A percentile compares a stretch with the other conserved stretches of the same genome.
phyloP scores from a whole-genome alignment of 257 asterid genomes.

The Buddleja alternifolia region DNA sequence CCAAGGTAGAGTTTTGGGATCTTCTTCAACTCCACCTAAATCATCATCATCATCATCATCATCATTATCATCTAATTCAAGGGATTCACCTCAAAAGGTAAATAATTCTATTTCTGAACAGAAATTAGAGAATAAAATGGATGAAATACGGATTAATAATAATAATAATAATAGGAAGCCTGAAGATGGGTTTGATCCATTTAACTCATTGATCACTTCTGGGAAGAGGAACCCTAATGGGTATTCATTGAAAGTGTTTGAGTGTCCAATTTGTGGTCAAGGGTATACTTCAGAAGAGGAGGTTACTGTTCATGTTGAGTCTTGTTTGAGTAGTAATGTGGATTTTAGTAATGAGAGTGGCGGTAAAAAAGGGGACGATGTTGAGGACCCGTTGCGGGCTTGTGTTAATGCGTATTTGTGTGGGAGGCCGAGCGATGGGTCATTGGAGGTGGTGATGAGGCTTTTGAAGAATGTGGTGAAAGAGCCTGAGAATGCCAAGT shows the following conservation, averaged over 20 bases:
- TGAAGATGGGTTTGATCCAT: conserved; percentile 78
- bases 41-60: conserved; percentile 36
- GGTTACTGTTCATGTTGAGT: conserved; percentile 73
- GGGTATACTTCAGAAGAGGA: conserved; percentile 77
- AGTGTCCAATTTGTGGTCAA: conserved; percentile 82
- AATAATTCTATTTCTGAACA: conserved; percentile 29
- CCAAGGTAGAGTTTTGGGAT: conserved; percentile 85
- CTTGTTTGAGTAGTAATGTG: conserved; percentile 53
- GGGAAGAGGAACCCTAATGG: conserved; percentile 81
- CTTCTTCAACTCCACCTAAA: conserved; percentile 49
- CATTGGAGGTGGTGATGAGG: conserved; percentile 65
- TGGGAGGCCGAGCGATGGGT: conserved; percentile 67
- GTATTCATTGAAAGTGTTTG: conserved; percentile 66
- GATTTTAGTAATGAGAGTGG: conserved; percentile 27
- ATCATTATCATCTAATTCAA: conserved; percentile 36
- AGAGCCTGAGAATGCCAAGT: conserved; percentile 84
- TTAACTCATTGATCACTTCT: conserved; percentile 68
- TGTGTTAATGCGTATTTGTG: conserved; percentile 65
- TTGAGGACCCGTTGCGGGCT: conserved; percentile 49
- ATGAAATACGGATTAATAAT: conserved; percentile 33
- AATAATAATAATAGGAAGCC: conserved; percentile 28
- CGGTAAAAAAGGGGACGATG: conserved; percentile 30
- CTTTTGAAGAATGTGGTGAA: conserved; percentile 67
- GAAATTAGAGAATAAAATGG: conserved; percentile 35
- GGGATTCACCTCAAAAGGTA: conserved; percentile 37